Percentiles rank a stretch among this genome's conserved stretches.
phyloP scores from a whole-genome alignment of 1,284 basidiomycete genomes.

The Malassezia slooffiae region DNA sequence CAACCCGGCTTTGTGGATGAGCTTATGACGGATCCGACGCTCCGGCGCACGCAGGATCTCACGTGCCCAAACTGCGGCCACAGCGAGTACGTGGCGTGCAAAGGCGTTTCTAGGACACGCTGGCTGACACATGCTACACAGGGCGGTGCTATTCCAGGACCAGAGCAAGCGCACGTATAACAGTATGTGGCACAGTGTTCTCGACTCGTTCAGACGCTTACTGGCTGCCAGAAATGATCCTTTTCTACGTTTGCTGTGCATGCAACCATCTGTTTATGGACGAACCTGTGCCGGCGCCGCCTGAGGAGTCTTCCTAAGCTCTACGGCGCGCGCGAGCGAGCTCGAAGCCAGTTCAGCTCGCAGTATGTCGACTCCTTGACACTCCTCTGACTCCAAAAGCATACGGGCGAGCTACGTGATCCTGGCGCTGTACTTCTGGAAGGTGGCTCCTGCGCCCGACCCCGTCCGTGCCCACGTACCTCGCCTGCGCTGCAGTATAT shows the following conservation, averaged over 20 bases:
- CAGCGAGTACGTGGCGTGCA: slow-evolving; percentile 17
- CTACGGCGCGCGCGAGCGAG: no score
- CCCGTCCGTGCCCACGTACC: no score
- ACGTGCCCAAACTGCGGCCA: slow-evolving; percentile 38
- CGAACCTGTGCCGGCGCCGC: slow-evolving; percentile 10
- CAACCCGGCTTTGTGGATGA: slow-evolving; percentile 82
- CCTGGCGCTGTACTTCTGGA: no score
- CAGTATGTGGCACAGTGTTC: slow-evolving; percentile 8
- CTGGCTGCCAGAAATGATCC: slow-evolving; percentile 25
- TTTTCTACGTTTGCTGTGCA: slow-evolving; percentile 40
- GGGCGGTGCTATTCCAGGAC: slow-evolving; percentile 42
- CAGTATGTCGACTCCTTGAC: no score
- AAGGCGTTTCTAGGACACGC: not conserved
- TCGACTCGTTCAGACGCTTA: no score
- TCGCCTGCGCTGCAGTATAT: no score
- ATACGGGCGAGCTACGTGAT: no score
- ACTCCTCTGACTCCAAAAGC: no score
- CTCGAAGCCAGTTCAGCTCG: no score
- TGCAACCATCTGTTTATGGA: slow-evolving; percentile 41
- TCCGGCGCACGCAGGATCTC: slow-evolving; percentile 48
- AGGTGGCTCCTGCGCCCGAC: no score
- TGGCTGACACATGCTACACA: not conserved
- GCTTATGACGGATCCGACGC: slow-evolving; percentile 77
- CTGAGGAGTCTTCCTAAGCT: no score
- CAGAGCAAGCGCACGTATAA: slow-evolving; percentile 42